These are phyloP conservation scores for Trametes versicolor DNA, from an alignment of 1,284 basidiomycete genomes.

Conservation along the genomic window DNA sequence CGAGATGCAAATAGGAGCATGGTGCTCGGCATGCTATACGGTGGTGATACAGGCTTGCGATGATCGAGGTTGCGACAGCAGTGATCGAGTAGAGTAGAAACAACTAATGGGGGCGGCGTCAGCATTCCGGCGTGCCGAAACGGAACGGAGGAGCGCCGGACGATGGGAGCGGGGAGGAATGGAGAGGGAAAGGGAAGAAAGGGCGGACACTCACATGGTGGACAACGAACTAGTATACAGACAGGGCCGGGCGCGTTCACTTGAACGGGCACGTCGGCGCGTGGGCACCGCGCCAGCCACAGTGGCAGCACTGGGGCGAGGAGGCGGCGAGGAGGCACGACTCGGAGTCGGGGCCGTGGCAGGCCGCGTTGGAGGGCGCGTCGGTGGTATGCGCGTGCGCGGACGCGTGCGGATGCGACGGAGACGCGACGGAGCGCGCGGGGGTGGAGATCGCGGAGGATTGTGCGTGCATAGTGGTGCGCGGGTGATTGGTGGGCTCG, in stretches of 20 bases:
- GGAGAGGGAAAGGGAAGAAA: neutral
- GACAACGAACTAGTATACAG: conserved; percentile 37
- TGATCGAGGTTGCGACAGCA: conserved; percentile 37
- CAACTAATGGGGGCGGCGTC: conserved; percentile 30
- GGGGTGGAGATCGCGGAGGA: conserved; percentile 23
- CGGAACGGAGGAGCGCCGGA: conserved; percentile 24
- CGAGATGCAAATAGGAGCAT: conserved; percentile 37
- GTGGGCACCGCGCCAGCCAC: conserved; percentile 74
- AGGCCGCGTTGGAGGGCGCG: conserved; percentile 27
- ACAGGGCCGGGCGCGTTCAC: conserved; percentile 32
- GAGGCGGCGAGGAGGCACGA: conserved; percentile 46
- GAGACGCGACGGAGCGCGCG: conserved; percentile 33
- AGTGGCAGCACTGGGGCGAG: conserved; percentile 80
- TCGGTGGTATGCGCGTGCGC: conserved; percentile 22
- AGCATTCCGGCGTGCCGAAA: conserved; percentile 32
- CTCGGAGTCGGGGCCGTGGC: conserved; percentile 30
- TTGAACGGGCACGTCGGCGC: conserved; percentile 75
- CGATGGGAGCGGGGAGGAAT: conserved; percentile 9
- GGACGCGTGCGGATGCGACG: conserved; percentile 27
- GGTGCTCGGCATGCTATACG: conserved; percentile 36
- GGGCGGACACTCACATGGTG: conserved; percentile 36
- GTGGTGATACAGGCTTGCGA: conserved; percentile 44
- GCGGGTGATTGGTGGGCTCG: conserved; percentile 25
- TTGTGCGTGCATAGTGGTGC: conserved; percentile 36
- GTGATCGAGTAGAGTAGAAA: conserved; percentile 38